These are phyloP conservation scores for Penicillium palitans DNA, from an alignment of 2,329 filamentous ascomycete species.

Conservation along the genomic window DNA sequence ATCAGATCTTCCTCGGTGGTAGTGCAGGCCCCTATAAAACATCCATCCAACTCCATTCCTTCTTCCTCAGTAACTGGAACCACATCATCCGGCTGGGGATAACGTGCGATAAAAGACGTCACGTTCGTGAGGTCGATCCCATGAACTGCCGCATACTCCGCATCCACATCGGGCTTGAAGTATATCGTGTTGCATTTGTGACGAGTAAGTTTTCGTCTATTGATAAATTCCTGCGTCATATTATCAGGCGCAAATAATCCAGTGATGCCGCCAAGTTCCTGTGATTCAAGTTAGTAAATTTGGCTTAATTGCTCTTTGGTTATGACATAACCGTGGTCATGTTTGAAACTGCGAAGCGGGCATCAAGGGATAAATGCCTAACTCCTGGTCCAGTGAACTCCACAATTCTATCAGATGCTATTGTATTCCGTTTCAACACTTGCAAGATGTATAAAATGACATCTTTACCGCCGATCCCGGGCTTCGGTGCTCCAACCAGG, in stretches of 20 bases:
- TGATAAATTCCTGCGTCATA: conserved; percentile 38
- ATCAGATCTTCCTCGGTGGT: conserved; percentile 50
- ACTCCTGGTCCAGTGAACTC: conserved; percentile 44
- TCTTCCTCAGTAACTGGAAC: conserved; percentile 39
- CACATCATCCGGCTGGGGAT: conserved; percentile 48
- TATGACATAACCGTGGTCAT: conserved; percentile 35
- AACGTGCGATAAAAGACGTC: conserved; percentile 41
- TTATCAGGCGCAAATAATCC: conserved; percentile 42
- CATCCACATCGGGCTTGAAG: conserved; percentile 43
- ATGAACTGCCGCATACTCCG: conserved; percentile 36
- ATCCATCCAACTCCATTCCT: conserved; percentile 41
- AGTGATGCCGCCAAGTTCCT: conserved; percentile 37
- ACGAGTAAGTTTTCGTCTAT: conserved; percentile 31
- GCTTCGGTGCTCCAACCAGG: conserved; percentile 37
- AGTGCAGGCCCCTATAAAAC: conserved; percentile 51
- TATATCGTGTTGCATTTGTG: conserved; percentile 39
- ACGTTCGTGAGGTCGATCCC: conserved; percentile 42
- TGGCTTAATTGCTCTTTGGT: too few species aligned
- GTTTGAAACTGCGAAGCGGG: conserved; percentile 50
- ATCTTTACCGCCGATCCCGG: conserved; percentile 49
- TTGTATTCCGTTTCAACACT: conserved; percentile 48
- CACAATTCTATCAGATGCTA: conserved; percentile 47
- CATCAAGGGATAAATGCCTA: conserved; percentile 42
- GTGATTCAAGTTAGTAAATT: neutral
- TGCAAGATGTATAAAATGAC: conserved; percentile 48